Evolutionary conservation across 1,284 basidiomycete genomes (phyloP).

Genomic region (Chalciporus sp.): DNA sequence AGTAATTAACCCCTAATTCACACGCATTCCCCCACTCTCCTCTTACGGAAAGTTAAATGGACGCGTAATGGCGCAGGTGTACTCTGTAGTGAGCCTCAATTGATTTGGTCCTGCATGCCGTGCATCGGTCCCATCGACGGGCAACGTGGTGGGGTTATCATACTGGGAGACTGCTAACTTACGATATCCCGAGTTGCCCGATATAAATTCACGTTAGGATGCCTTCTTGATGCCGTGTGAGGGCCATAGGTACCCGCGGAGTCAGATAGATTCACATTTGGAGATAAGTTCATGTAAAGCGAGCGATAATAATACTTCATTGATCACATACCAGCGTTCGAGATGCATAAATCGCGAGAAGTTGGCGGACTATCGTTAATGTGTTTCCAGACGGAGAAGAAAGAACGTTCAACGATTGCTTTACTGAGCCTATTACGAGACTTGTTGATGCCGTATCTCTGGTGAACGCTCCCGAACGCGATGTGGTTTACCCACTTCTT

Average conservation of each 20-base stretch:
- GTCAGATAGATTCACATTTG: neutral
- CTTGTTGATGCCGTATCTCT: constrained; percentile 11
- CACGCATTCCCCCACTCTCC: neutral
- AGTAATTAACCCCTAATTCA: constrained; percentile 15
- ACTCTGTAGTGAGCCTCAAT: neutral
- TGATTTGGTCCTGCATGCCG: neutral
- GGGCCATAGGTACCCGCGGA: neutral
- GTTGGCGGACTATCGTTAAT: neutral
- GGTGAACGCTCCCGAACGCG: constrained; percentile 1
- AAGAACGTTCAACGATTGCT: constrained; percentile 11
- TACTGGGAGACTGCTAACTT: neutral
- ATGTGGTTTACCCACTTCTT: constrained; percentile 24
- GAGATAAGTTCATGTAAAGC: neutral
- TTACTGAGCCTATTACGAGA: constrained; percentile 14
- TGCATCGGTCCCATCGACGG: neutral
- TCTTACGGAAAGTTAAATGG: neutral
- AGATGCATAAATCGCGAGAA: neutral
- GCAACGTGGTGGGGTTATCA: neutral
- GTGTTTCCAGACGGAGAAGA: neutral
- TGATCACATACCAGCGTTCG: neutral
- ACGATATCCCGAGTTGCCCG: neutral
- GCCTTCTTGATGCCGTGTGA: neutral
- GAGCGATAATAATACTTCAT: neutral
- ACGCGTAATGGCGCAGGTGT: neutral
- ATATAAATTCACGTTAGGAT: neutral